These are phyloP conservation scores for Volvariella volvacea DNA, from an alignment of 1,284 basidiomycete species.

Conservation along the genomic window DNA sequence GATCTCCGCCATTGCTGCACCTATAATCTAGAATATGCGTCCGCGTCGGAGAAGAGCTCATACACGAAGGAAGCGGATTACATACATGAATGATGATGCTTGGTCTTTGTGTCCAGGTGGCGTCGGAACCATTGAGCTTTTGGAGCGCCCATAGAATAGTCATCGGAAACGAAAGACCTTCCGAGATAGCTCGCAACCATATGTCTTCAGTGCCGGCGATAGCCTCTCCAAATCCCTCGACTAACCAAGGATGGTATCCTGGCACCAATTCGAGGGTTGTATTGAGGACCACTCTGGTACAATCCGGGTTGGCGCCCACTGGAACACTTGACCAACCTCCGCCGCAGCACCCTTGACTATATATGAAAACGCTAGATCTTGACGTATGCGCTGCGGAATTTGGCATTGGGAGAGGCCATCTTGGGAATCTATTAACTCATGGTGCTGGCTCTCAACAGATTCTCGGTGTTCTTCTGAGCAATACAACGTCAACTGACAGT, in stretches of 20 bases:
- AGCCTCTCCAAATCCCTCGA: constrained; percentile 3
- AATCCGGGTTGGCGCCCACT: constrained; percentile 24
- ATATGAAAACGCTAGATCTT: constrained; percentile 15
- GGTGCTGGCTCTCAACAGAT: constrained; percentile 16
- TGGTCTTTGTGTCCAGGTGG: constrained; percentile 21
- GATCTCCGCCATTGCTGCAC: constrained; percentile 21
- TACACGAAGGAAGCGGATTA: background rate
- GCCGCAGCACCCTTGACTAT: constrained; percentile 11
- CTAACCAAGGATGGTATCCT: constrained; percentile 15
- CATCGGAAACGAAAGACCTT: constrained; percentile 25
- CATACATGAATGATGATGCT: constrained; percentile 24
- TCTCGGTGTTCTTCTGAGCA: constrained; percentile 25
- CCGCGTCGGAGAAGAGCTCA: background rate
- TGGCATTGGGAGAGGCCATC: constrained; percentile 22
- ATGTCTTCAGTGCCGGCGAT: constrained; percentile 6
- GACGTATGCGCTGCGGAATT: constrained; percentile 18
- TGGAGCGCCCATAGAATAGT: constrained; percentile 26
- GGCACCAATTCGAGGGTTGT: constrained; percentile 14
- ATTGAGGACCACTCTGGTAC: constrained; percentile 16
- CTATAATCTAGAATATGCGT: too few species aligned
- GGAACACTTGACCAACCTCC: constrained; percentile 10
- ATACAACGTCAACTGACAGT: constrained; percentile 23
- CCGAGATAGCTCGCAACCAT: constrained; percentile 17
- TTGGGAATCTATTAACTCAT: constrained; percentile 12
- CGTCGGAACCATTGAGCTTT: constrained; percentile 16